These are phyloP conservation scores for Eragrostis curvula DNA, from an alignment of 176 grass and related monocot genomes.

Conservation along the genomic window DNA sequence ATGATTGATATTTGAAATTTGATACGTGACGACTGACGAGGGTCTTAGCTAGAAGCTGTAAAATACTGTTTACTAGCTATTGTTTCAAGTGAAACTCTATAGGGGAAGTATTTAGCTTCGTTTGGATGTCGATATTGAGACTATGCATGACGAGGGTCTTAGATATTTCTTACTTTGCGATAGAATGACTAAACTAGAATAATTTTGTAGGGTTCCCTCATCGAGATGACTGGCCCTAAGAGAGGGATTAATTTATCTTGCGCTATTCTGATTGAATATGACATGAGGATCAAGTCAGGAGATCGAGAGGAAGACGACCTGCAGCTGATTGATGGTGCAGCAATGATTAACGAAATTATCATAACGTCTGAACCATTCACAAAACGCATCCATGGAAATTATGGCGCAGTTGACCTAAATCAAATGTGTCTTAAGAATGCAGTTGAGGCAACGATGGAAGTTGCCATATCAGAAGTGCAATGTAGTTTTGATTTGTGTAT, in stretches of 20 bases:
- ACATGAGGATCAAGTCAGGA: not conserved
- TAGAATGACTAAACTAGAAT: not conserved
- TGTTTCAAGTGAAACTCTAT: not conserved
- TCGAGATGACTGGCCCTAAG: constrained; percentile 17
- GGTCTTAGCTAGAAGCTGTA: too few relatives aligned
- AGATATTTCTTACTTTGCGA: not conserved
- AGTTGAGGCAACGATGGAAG: not conserved
- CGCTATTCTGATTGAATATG: constrained; percentile 11
- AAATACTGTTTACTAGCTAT: not conserved
- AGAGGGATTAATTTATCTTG: constrained; percentile 1
- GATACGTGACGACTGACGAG: too few relatives aligned
- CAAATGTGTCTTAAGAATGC: not conserved
- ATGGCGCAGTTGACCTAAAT: not conserved
- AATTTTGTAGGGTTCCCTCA: not conserved
- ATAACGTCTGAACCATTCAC: not conserved
- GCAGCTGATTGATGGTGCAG: constrained; percentile 33
- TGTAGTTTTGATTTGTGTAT: constrained; percentile 2
- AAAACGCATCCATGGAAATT: not conserved
- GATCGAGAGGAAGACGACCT: constrained; percentile 4
- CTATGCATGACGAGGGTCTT: too few relatives aligned
- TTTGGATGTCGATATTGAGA: too few relatives aligned
- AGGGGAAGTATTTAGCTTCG: not conserved
- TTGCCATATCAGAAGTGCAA: constrained; percentile 9
- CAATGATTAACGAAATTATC: not conserved
- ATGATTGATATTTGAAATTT: not conserved